Evolutionary conservation across 305 asterid genomes (phyloP), one percentile per base, ranked within the genome.

Genomic region (Rubia peregrina): DNA sequence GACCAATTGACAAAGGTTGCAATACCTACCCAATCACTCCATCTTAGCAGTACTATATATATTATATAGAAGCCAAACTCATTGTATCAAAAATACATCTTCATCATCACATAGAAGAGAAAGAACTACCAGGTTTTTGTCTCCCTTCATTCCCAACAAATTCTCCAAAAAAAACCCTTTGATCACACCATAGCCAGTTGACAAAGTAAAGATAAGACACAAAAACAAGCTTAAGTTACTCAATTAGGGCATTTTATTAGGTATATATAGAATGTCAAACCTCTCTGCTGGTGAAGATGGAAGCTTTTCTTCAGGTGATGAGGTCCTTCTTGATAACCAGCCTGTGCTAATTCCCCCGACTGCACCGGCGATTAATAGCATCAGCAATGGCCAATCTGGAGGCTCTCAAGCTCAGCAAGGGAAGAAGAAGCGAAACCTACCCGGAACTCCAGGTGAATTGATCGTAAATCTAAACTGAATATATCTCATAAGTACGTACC

Each of bases 241-340:
- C 33, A 3, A 30, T 30, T 30, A 30, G 33, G 33, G 33, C 33
- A 30, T 30, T 30, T 30, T 30, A 3, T 30, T 21, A n/a, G 9
- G n/a, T 19, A 55, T 1, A 17, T 16, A 56, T 0, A 9, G 30
- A 22, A 90, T 91, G 97, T 89, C 96, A 76, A 90, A 90, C 82
- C 78, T 77, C 55, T 76, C 91, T 74, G 97, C 88, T 67, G 96
- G 87, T 73, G 96, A 87, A 72, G 97, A 88, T 24, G 92, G 92
- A 13, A 90, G 98, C 69, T 88, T 92, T 79, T 90, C 97, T 67
- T 92, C 98, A 51, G 87, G 78, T 56, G 80, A 82, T 63, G 78
- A 92, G 83, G 87, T 85, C 42, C 95, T 84, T 38, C 83, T 72
- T 68, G 84, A 85, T 69, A 70, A 78, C 65, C 77, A 69, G 33